A percentile compares a stretch with the other conserved stretches of the same genome.
phyloP scores from a whole-genome alignment of 257 asterid species.

The Solanum lycopersicoides region DNA sequence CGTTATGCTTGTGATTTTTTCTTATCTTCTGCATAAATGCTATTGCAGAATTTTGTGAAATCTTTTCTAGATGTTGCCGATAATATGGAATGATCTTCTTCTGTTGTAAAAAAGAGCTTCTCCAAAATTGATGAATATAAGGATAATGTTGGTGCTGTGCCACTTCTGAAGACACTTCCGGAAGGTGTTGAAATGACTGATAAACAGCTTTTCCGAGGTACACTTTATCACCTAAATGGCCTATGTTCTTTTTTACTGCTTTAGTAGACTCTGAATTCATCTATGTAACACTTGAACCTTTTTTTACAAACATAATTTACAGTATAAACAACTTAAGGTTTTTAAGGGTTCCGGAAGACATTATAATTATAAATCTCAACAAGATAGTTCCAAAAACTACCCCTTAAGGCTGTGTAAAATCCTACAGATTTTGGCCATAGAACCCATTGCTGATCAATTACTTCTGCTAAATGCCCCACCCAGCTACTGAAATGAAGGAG shows the following conservation, averaged over 20 bases:
- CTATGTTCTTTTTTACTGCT: background rate
- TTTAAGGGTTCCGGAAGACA: background rate
- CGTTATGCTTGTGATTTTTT: background rate
- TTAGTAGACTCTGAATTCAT: background rate
- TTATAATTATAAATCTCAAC: background rate
- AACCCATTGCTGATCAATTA: background rate
- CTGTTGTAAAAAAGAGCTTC: constrained; percentile 75
- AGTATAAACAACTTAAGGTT: background rate
- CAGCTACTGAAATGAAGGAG: background rate
- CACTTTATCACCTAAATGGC: background rate
- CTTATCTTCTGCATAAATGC: background rate
- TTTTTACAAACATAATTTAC: background rate
- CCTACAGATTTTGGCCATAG: background rate
- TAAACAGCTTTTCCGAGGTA: constrained; percentile 83
- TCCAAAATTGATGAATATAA: constrained; percentile 54
- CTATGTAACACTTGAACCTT: background rate
- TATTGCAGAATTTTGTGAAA: constrained; percentile 74
- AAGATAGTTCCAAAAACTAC: background rate
- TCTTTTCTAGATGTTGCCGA: constrained; percentile 69
- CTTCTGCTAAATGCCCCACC: background rate
- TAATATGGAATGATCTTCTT: constrained; percentile 75
- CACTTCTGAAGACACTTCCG: constrained; percentile 76
- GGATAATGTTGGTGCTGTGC: constrained; percentile 59
- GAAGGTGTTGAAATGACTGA: constrained; percentile 99
- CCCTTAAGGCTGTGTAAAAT: background rate